Evolutionary conservation across 176 grass and related monocot species (phyloP).

Genomic region (Alopecurus myosuroides): DNA sequence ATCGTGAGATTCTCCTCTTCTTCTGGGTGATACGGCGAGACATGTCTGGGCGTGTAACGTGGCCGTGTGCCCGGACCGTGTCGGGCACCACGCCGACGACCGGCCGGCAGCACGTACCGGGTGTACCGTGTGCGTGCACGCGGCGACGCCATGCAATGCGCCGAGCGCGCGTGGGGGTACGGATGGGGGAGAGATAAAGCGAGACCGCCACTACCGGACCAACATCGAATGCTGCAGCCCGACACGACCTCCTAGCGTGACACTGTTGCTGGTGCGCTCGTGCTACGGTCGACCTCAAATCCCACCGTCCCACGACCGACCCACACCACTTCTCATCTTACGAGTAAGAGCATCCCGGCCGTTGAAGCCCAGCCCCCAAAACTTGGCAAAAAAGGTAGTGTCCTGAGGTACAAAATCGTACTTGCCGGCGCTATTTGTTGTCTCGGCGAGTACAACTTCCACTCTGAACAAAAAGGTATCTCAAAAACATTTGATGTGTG

Average conservation of each 20-base stretch:
- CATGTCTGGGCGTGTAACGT: no score
- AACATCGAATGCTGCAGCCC: constrained; percentile 11
- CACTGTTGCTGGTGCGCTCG: background rate
- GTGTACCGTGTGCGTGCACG: background rate
- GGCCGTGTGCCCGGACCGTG: no score
- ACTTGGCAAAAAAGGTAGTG: no score
- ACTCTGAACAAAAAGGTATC: no score
- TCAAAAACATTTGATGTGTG: no score
- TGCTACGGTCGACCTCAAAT: background rate
- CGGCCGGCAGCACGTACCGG: background rate
- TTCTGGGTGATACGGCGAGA: no score
- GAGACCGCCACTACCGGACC: background rate
- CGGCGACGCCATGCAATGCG: background rate
- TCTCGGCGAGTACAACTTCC: no score
- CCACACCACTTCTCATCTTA: background rate
- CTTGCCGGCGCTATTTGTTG: no score
- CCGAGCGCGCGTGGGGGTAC: background rate
- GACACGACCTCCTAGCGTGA: background rate
- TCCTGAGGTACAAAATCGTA: no score
- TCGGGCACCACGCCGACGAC: background rate
- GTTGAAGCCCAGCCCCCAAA: no score
- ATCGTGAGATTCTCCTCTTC: no score
- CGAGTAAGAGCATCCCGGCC: no score
- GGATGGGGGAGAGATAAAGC: background rate
- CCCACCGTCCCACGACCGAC: background rate